Evolutionary conservation across 345 rosid species (phyloP).

Genomic region (Linum lewisii): DNA sequence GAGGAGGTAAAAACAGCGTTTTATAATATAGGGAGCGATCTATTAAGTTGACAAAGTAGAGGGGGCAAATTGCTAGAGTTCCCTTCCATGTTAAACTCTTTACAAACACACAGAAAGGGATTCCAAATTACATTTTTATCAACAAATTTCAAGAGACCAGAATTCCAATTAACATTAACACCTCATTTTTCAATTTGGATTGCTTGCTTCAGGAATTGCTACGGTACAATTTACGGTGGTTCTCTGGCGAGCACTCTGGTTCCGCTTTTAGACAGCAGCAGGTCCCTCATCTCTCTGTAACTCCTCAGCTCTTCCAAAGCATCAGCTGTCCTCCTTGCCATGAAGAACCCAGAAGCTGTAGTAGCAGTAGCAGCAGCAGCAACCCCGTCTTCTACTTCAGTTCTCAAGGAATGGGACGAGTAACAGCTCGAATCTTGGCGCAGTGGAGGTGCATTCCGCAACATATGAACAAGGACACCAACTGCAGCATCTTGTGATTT

Average conservation of each 20-base stretch:
- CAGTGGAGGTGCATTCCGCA: conserved; percentile 71
- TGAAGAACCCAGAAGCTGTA: conserved; percentile 55
- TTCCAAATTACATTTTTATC: too few species aligned
- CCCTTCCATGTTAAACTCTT: too few species aligned
- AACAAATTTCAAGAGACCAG: too few species aligned
- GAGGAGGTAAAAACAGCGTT: too few species aligned
- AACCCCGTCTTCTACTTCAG: conserved; percentile 42
- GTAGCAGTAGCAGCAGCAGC: conserved; percentile 30
- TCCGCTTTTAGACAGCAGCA: conserved; percentile 67
- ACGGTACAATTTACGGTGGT: background rate
- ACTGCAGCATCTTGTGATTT: conserved; percentile 86
- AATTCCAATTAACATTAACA: too few species aligned
- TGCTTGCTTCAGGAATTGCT: too few species aligned
- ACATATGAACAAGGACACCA: conserved; percentile 76
- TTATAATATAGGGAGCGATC: too few species aligned
- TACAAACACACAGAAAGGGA: too few species aligned
- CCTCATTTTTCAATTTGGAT: too few species aligned
- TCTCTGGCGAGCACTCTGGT: conserved; percentile 33
- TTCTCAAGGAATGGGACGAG: conserved; percentile 38
- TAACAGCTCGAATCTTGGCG: conserved; percentile 61
- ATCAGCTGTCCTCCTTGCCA: conserved; percentile 61
- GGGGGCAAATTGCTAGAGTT: too few species aligned
- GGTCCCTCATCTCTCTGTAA: conserved; percentile 69
- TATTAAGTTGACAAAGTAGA: too few species aligned
- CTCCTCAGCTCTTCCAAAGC: conserved; percentile 80